Percentiles rank a stretch among this genome's conserved stretches.
phyloP scores from a whole-genome alignment of 495 filamentous ascomycete species.

The Beverwykella pulmonaria region DNA sequence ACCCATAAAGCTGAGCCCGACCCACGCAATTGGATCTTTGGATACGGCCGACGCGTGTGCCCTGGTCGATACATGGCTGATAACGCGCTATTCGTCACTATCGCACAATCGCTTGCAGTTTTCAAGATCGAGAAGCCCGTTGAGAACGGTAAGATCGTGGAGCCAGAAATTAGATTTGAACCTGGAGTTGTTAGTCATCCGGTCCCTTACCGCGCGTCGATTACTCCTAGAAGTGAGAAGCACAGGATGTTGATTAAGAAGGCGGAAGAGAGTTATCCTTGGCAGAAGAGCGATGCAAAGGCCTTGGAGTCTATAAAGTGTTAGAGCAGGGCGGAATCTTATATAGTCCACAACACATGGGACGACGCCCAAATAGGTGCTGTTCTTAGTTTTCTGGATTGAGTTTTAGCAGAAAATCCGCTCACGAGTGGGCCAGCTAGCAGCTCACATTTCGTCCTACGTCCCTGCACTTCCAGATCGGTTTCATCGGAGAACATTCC shows the following conservation, averaged over 20 bases:
- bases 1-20: conserved; percentile 41
- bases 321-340: no score
- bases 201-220: conserved; percentile 43
- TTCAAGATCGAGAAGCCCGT: conserved; percentile 47
- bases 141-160: conserved; percentile 42
- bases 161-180: conserved; percentile 40
- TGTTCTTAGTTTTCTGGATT: no score
- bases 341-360: no score
- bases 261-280: conserved; percentile 51
- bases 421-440: no score
- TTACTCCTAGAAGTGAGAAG: conserved; percentile 43
- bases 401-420: no score
- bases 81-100: conserved; percentile 44
- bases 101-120: conserved; percentile 45
- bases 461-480: no score
- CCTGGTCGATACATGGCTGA: conserved; percentile 48
- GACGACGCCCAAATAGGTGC: no score
- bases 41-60: conserved; percentile 50
- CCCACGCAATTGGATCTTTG: conserved; percentile 43
- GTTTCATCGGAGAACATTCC: no score
- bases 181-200: conserved; percentile 51
- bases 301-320: conserved; percentile 13
- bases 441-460: no score
- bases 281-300: conserved; percentile 51
- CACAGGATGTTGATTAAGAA: conserved; percentile 44